These are phyloP conservation scores for Phytophthora pisi DNA, from an alignment of 352 stramenopile genomes.

Conservation along the genomic window DNA sequence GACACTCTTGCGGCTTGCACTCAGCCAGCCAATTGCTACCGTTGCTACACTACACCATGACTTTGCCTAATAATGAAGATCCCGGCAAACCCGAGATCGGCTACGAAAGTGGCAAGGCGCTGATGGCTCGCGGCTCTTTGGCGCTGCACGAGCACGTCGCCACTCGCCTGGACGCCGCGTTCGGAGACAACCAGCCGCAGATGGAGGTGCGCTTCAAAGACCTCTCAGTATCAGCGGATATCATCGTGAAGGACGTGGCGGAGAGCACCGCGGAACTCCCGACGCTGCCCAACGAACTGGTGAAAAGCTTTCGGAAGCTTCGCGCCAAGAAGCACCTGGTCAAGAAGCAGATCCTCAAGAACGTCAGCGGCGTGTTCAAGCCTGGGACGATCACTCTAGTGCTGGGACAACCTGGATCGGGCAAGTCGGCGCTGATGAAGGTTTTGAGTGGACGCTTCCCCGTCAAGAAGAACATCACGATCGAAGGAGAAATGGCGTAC, in stretches of 20 bases:
- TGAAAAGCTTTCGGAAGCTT: conserved; percentile 34
- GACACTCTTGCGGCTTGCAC: neutral
- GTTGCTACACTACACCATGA: conserved; percentile 1
- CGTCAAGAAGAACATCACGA: conserved; percentile 35
- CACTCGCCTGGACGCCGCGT: conserved; percentile 29
- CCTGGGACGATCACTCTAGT: conserved; percentile 14
- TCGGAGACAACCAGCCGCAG: conserved; percentile 37
- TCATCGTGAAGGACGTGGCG: conserved; percentile 27
- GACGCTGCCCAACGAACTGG: conserved; percentile 37
- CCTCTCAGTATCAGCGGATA: conserved; percentile 38
- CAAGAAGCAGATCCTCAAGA: conserved; percentile 26
- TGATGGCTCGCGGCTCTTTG: conserved; percentile 36
- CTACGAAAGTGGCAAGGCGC: conserved; percentile 11
- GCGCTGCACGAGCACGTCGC: conserved; percentile 39
- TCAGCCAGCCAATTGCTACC: neutral
- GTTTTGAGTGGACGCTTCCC: conserved; percentile 41
- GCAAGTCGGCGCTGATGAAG: conserved; percentile 38
- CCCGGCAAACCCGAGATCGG: conserved; percentile 19
- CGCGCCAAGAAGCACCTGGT: conserved; percentile 32
- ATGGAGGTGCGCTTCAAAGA: conserved; percentile 51
- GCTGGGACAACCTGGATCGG: conserved; percentile 12
- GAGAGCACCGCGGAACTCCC: conserved; percentile 29
- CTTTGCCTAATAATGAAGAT: conserved; percentile 6
- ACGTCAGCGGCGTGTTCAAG: conserved; percentile 10
- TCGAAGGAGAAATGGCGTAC: conserved; percentile 43